These are phyloP conservation scores for Diphasiastrum complanatum DNA, from an alignment of 83 land plant genomes.

Conservation along the genomic window DNA sequence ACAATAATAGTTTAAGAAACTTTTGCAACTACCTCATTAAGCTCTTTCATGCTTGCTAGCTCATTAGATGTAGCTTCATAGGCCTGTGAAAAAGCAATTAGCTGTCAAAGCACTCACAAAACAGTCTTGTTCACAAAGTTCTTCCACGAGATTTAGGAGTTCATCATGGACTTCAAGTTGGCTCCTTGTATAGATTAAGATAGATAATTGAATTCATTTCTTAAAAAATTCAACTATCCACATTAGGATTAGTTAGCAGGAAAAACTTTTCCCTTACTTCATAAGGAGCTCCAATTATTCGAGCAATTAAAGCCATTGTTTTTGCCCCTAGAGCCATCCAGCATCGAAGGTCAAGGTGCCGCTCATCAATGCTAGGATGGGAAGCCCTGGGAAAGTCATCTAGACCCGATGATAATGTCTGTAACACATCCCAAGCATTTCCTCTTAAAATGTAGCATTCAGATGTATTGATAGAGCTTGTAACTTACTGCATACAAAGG, in stretches of 20 bases:
- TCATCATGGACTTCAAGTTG: too few relatives aligned
- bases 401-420: constrained; percentile 89
- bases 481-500: too few relatives aligned
- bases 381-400: constrained; percentile 99
- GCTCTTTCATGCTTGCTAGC: constrained; percentile 57
- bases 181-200: too few relatives aligned
- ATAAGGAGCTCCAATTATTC: constrained; percentile 30
- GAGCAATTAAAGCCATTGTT: constrained; percentile 61
- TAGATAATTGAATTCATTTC: too few relatives aligned
- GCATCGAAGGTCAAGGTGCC: constrained; percentile 91
- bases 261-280: constrained; percentile 28
- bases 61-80: constrained; percentile 54
- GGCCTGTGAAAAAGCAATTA: too few relatives aligned
- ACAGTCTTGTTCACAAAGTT: too few relatives aligned
- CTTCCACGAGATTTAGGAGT: too few relatives aligned
- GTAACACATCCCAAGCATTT: neutral
- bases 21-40: constrained; percentile 56
- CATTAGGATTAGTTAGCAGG: too few relatives aligned
- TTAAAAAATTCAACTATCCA: too few relatives aligned
- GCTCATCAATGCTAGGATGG: constrained; percentile 88
- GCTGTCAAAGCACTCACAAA: too few relatives aligned
- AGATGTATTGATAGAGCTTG: too few relatives aligned
- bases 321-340: constrained; percentile 96
- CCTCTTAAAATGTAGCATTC: too few relatives aligned
- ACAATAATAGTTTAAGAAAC: neutral